Percentiles rank a stretch among this genome's conserved stretches.
Conservation (phyloP, 2,329 filamentous ascomycete species). For the Colletotrichum sp. region DNA sequence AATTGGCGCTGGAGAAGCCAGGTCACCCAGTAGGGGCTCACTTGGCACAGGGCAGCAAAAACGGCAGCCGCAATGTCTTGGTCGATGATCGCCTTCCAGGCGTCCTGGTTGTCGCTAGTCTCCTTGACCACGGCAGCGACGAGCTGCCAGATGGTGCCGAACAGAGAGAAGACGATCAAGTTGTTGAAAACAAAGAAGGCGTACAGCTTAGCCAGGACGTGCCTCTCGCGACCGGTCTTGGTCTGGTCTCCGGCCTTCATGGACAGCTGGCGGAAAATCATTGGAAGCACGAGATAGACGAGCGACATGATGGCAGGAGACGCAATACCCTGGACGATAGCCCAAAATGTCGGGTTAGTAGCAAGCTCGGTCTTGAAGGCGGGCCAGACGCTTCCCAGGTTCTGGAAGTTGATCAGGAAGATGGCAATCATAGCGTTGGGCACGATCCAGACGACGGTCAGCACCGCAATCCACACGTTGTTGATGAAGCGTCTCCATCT, state of each 20-base stretch:
- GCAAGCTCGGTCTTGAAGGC: conserved; percentile 72
- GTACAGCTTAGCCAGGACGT: conserved; percentile 90
- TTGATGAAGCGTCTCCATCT: conserved; percentile 79
- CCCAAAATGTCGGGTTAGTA: conserved; percentile 73
- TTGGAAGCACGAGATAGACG: conserved; percentile 86
- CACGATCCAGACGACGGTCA: conserved; percentile 87
- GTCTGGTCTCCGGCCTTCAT: conserved; percentile 86
- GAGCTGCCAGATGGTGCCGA: conserved; percentile 82
- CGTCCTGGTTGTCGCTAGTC: conserved; percentile 58
- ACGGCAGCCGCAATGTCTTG: conserved; percentile 67
- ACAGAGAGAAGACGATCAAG: conserved; percentile 89
- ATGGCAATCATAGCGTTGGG: conserved; percentile 95
- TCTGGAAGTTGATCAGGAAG: conserved; percentile 85
- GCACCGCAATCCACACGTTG: conserved; percentile 79
- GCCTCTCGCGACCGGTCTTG: conserved; percentile 89
- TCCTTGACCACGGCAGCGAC: conserved; percentile 67
- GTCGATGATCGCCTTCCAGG: conserved; percentile 72
- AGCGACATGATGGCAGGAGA: conserved; percentile 87
- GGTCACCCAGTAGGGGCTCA: conserved; percentile 93
- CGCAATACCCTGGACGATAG: conserved; percentile 88
- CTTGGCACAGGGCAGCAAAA: conserved; percentile 77
- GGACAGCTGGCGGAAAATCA: conserved; percentile 87
- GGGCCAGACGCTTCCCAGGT: conserved; percentile 81
- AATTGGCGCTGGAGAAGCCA: conserved; percentile 93
- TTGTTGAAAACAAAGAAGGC: conserved; percentile 99